Evolutionary conservation across 1,139 yeast genomes (phyloP), one percentile per base, ranked within the genome.

Genomic region (Taphrina flavorubra): DNA sequence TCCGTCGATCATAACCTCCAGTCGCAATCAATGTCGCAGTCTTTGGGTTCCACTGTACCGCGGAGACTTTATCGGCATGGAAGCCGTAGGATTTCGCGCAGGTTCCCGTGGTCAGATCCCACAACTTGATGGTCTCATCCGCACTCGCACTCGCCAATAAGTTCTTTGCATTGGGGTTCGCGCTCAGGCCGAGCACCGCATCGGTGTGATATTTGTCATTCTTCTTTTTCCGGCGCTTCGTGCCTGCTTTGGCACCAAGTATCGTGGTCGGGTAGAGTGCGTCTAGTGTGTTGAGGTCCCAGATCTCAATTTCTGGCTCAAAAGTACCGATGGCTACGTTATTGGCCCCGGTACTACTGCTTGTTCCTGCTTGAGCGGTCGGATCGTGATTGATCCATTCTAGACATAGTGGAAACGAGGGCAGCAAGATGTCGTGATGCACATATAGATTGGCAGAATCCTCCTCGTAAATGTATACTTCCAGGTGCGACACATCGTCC

Each of bases 261-360:
- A 95, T 91, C 74, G 90, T 83, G 76, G 92, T 97, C 18, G 99
- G 99, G 83, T 90, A 94, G 37, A 97, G 95, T 76, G 91, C 90
- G 76, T 95, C 98, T 56, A 92, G 84, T 72, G 88, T 87, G 78
- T 94, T 99, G 75, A 94, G 82, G 79, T 94, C 91, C 99, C 99
- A 95, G 71, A 94, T 84, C 79, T 94, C 99, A 78, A 94, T 94
- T 76, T 90, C 96, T 51, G 99, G 99, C 75, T 94, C 99, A 78
- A 94, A 92, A 0, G 99, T 90, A 77, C 99, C 98, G 72, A 94
- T 83, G 14, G 99, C 99, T 1, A 96, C 98, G 78, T 90, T 91
- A 78, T 92, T 94, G 71, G 85, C 83, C 46, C 78, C 74, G 6
- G 78, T 76, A n/a, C 36, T 20, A n/a, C 76, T 80, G 44, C 77